Conservation (phyloP, 2,329 filamentous ascomycete species). For the Ceratocystis huliohia region DNA sequence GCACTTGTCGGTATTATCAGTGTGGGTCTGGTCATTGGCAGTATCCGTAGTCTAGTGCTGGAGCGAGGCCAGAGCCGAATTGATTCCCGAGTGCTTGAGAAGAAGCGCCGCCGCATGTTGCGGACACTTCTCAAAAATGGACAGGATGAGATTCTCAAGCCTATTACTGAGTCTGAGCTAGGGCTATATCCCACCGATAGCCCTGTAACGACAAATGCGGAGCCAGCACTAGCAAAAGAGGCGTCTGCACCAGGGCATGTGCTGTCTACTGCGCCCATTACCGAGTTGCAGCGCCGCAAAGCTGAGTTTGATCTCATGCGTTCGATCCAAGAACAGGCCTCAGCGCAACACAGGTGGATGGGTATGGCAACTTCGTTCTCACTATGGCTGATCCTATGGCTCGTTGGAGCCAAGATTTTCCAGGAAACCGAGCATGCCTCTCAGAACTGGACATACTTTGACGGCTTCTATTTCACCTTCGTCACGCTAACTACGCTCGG, state of each 20-base stretch:
- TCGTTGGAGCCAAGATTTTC: conserved; percentile 66
- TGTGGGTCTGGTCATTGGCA: conserved; percentile 69
- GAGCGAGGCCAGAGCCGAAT: conserved; percentile 44
- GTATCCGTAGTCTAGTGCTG: conserved; percentile 55
- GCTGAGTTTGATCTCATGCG: conserved; percentile 72
- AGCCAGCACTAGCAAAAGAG: not conserved
- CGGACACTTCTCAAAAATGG: conserved; percentile 35
- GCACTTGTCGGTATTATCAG: conserved; percentile 74
- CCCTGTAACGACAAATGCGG: conserved; percentile 20
- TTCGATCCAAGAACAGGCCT: conserved; percentile 55
- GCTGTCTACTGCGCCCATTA: not conserved
- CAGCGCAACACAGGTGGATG: conserved; percentile 58
- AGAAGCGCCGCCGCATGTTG: conserved; percentile 40
- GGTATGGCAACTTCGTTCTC: conserved; percentile 54
- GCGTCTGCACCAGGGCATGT: not conserved
- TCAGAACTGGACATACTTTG: conserved; percentile 60
- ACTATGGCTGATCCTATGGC: conserved; percentile 65
- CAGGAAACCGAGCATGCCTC: conserved; percentile 38
- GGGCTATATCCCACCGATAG: not conserved
- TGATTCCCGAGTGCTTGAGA: conserved; percentile 47
- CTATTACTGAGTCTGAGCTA: conserved; percentile 28
- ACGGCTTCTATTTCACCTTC: conserved; percentile 76
- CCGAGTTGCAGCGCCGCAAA: conserved; percentile 48
- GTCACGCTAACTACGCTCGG: conserved; percentile 73
- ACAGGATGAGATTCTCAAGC: conserved; percentile 37